Base-by-base conservation (phyloP, 2,329 filamentous ascomycete species). In the Ceratocystis cubensis region DNA sequence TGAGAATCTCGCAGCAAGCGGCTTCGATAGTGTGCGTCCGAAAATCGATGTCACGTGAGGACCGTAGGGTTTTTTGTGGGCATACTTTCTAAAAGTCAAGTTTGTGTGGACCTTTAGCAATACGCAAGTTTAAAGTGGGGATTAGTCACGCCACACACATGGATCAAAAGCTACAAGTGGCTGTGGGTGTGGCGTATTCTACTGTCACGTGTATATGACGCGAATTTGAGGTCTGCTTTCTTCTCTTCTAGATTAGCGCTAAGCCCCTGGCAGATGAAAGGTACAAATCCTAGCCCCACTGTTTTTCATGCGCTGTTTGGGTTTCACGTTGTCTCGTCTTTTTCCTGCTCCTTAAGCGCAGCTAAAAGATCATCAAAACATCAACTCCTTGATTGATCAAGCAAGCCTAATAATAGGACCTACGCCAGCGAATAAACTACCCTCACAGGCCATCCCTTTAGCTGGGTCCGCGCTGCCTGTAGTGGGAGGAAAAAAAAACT, bases 21-120 rank as follows among this genome's bases (percentile, higher is more conserved):
- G 59, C 53, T 46, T 63, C 64, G 61, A 44, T 63, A 63, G 64
- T 68, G 67, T 66, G 65, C 67, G 67, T 50, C 61, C 28, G 61
- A 68, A 65, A 65, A 62, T 65, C 44, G 2, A 30, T 25, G 53
- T 68, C 67, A 68, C 67, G 67, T 68, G 67, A 65, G 28, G 5
- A 3, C 20, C 46, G 7, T 68, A 68, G 65, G 67, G 65, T 63
- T 68, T 65, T 68, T 66, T 66, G 67, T 68, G 67, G 67, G 57
- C 62, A 46, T 44, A 65, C 63, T 62, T 53, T 61, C 44, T 28
- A 44, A 64, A 66, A 48, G 30, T 17, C 48, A 59, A 59, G n/a
- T 63, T 68, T 68, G 67, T 68, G 67, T 68, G 67, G 67, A 63
- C 53, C 59, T 53, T 17, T 13, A 1, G 20, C 37, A 15, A 61